phyloP scores from a whole-genome alignment of 305 asterid species.

The Solanum hybrid region DNA sequence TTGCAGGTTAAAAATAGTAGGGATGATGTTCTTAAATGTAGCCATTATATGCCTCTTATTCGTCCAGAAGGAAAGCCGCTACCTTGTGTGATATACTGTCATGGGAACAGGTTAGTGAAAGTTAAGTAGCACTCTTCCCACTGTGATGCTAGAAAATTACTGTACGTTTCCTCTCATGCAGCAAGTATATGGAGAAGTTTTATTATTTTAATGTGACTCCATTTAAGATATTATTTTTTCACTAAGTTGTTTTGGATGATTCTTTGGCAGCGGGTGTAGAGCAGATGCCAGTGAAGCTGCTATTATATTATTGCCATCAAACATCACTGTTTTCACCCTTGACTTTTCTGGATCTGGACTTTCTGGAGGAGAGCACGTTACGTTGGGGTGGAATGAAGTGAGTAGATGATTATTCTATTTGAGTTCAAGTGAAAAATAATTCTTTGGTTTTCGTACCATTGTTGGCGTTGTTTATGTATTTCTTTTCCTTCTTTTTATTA shows the following conservation, averaged over 20 bases:
- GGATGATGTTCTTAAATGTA: slow-evolving; percentile 73
- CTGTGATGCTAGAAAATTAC: background rate
- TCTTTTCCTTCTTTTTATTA: background rate
- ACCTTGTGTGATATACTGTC: slow-evolving; percentile 92
- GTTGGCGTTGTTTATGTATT: background rate
- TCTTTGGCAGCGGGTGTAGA: slow-evolving; percentile 73
- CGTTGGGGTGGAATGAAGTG: slow-evolving; percentile 94
- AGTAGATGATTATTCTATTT: slow-evolving; percentile 19
- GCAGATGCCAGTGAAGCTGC: slow-evolving; percentile 99
- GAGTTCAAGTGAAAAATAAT: background rate
- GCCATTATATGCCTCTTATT: slow-evolving; percentile 78
- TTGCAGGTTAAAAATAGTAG: slow-evolving; percentile 72
- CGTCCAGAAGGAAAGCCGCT: slow-evolving; percentile 56
- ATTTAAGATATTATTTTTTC: background rate
- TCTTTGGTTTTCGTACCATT: background rate
- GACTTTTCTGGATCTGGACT: slow-evolving; percentile 97
- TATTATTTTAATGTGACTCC: background rate
- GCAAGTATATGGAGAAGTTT: background rate
- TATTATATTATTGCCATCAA: slow-evolving; percentile 72
- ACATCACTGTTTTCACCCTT: slow-evolving; percentile 76
- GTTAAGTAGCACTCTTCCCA: background rate
- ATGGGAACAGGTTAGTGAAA: slow-evolving; percentile 78
- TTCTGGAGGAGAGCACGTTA: slow-evolving; percentile 91
- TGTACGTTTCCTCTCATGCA: background rate
- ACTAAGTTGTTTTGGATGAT: slow-evolving; percentile 14